Conservation (phyloP, 73 alveolate genomes). For the Paraurostyla sp. region DNA sequence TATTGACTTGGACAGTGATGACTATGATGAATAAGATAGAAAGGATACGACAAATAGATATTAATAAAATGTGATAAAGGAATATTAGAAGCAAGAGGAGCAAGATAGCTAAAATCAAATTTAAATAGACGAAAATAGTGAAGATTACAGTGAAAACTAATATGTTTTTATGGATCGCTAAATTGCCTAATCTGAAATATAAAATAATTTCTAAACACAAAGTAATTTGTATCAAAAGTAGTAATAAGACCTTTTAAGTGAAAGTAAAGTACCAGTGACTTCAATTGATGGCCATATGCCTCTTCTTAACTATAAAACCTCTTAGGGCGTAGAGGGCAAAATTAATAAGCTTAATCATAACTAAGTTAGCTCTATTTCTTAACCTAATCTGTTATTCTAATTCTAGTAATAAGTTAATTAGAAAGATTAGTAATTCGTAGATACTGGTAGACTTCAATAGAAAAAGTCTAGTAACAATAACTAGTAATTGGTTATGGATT, state of each 20-base stretch:
- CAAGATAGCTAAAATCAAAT: no score
- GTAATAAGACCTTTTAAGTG: constrained; percentile 6
- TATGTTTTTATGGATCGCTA: no score
- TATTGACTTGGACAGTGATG: constrained; percentile 15
- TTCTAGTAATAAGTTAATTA: neutral
- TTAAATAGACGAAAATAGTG: constrained; percentile 18
- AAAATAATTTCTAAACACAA: no score
- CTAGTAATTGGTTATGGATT: constrained; percentile 34
- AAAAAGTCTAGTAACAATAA: neutral
- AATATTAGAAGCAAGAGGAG: no score
- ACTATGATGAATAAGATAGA: neutral
- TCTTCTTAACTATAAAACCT: neutral
- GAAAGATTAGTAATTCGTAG: neutral
- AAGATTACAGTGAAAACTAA: constrained; percentile 13
- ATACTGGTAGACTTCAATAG: neutral
- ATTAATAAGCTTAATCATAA: neutral
- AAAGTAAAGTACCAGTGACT: constrained; percentile 19
- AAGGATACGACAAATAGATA: no score
- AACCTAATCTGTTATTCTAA: constrained; percentile 22
- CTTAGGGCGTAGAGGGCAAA: constrained; percentile 2
- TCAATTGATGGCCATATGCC: constrained; percentile 46
- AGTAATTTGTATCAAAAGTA: no score
- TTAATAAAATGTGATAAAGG: no score
- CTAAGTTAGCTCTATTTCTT: neutral
- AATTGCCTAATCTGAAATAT: no score